These are phyloP conservation scores for Gossypioides kirkii DNA, from an alignment of 345 rosid genomes.

Conservation along the genomic window DNA sequence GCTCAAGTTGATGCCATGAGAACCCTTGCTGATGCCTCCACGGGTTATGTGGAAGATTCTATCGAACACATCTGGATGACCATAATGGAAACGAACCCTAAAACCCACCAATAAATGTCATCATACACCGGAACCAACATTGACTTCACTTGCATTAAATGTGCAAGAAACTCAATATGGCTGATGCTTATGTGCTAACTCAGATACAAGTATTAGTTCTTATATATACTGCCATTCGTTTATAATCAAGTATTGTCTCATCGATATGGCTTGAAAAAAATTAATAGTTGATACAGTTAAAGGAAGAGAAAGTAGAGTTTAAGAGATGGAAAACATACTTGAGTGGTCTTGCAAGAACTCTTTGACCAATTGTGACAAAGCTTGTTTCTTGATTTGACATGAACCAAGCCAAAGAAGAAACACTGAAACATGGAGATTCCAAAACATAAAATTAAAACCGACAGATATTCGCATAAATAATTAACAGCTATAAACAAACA, in stretches of 20 bases:
- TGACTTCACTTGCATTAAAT: neutral
- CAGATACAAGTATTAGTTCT: no score
- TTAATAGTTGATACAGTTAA: neutral
- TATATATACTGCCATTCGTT: no score
- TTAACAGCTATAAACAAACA: neutral
- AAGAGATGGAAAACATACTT: slow-evolving; percentile 44
- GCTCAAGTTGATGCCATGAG: slow-evolving; percentile 86
- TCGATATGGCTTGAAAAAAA: no score
- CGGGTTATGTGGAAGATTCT: slow-evolving; percentile 91
- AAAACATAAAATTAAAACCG: slow-evolving; percentile 8
- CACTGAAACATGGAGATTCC: slow-evolving; percentile 44
- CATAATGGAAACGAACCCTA: slow-evolving; percentile 90
- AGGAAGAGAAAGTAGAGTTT: slow-evolving; percentile 7
- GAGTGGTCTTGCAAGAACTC: slow-evolving; percentile 94
- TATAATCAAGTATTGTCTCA: no score
- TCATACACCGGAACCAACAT: neutral
- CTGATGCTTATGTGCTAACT: neutral
- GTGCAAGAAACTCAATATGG: slow-evolving; percentile 3
- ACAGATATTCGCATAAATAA: neutral
- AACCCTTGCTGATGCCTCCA: slow-evolving; percentile 96
- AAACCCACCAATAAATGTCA: slow-evolving; percentile 17
- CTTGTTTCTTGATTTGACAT: slow-evolving; percentile 99
- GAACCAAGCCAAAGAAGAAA: slow-evolving; percentile 97
- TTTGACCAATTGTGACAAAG: slow-evolving; percentile 93
- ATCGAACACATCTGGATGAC: slow-evolving; percentile 32